These are phyloP conservation scores for Salix udensis DNA, from an alignment of 345 rosid genomes.

Conservation along the genomic window DNA sequence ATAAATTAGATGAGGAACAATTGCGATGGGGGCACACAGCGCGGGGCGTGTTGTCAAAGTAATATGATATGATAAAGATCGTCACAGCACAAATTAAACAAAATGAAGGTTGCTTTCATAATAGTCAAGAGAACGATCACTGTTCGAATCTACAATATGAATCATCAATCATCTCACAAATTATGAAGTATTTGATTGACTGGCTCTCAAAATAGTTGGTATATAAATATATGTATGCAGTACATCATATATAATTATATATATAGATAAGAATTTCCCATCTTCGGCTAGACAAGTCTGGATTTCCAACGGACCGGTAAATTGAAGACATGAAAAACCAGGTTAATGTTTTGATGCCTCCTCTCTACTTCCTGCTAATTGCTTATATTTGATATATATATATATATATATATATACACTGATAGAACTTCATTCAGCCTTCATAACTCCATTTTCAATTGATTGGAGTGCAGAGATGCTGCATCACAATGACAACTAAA, in stretches of 20 bases:
- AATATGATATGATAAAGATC: too few species aligned
- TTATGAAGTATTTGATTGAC: conserved; percentile 23
- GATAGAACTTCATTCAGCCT: conserved; percentile 29
- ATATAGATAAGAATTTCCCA: conserved; percentile 17
- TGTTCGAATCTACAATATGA: conserved; percentile 31
- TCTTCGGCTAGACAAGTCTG: conserved; percentile 23
- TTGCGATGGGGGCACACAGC: not conserved
- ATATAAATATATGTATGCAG: conserved; percentile 6
- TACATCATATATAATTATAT: not conserved
- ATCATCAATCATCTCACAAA: conserved; percentile 28
- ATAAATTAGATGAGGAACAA: not conserved
- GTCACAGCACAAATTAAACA: not conserved
- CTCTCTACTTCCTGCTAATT: conserved; percentile 30
- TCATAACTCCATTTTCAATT: conserved; percentile 41
- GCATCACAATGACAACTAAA: not conserved
- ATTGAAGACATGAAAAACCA: conserved; percentile 32
- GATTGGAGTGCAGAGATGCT: conserved; percentile 59
- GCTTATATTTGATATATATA: conserved; percentile 40
- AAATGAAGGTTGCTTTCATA: conserved; percentile 11
- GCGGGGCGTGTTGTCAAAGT: too few species aligned
- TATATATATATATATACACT: not conserved
- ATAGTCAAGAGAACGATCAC: conserved; percentile 15
- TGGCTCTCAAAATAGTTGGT: conserved; percentile 29
- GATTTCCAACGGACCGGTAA: conserved; percentile 24
- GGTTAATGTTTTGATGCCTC: conserved; percentile 24